Base-by-base conservation (phyloP, 257 asterid species). In the Primulina eburnea region DNA sequence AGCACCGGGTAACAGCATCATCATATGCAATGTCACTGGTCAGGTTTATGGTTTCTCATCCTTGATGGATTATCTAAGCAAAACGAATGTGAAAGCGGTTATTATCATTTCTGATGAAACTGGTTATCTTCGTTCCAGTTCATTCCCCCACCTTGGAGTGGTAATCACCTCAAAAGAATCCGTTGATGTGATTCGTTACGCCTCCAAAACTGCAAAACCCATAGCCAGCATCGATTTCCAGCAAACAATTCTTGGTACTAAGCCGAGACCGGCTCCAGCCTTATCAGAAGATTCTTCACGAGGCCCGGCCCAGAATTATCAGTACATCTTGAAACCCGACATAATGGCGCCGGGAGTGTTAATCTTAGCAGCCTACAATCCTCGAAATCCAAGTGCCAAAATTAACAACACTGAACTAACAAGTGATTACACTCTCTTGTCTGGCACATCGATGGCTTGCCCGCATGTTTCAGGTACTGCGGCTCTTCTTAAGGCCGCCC, bases 381-480 rank as follows among this genome's bases (percentile, higher is more conserved):
- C 91, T 0, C n/a, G 68, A 4, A 14, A 0, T 0, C 0, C 43
- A 4, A 61, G 43, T 34, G 76, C 81, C 4, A 60, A 6, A 0
- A 75, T 82, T 5, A 82, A 84, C 2, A 33, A 73, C 1, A 40
- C n/a, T 4, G 43, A 76, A 61, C 28, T 78, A 47, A 71, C 80
- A 7, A 78, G 73, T 32, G 81, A 80, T 30, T 87, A 71, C 75
- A 63, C 28, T 58, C 66, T 81, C 2, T 56, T 53, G 7, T 80
- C 88, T 0, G 92, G 92, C 0, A 84, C 92, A 21, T 82, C 89
- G 8, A 87, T 84, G 90, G 80, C 86, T 1, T 80, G 87, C 17
- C 90, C 90, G 11, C 90, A 82, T 56, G 75, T 79, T 12, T 65
- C 90, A 3, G 87, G 89, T 1, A 38, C 84, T 1, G 84, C 84